phyloP scores from a whole-genome alignment of 345 rosid genomes.

The Salix suchowensis region DNA sequence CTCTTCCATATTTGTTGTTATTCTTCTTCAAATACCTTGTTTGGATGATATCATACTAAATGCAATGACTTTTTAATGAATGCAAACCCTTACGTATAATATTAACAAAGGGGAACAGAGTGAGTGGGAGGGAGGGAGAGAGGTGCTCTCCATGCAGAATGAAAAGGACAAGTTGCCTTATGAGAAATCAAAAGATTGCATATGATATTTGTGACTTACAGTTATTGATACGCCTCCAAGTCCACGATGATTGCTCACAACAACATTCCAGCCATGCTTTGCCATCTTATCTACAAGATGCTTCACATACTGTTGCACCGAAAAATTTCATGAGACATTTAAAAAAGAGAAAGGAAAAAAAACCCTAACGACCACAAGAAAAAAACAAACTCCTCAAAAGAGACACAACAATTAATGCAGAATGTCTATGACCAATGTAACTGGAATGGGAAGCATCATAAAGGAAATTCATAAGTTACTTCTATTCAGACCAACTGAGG shows the following conservation, averaged over 20 bases:
- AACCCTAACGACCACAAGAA: too few species aligned
- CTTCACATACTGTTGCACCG: conserved; percentile 30
- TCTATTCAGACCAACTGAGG: too few species aligned
- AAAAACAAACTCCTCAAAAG: neutral
- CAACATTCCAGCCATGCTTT: conserved; percentile 34
- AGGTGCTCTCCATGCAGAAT: neutral
- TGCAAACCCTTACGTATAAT: neutral
- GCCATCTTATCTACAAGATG: conserved; percentile 33
- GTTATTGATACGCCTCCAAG: conserved; percentile 38
- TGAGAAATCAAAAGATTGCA: neutral
- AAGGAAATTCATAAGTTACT: too few species aligned
- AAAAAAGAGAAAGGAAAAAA: neutral
- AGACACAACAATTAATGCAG: too few species aligned
- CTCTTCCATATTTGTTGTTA: too few species aligned
- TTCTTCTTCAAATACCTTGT: too few species aligned
- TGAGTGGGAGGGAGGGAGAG: neutral
- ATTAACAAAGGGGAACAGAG: neutral
- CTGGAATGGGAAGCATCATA: too few species aligned
- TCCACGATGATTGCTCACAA: conserved; percentile 42
- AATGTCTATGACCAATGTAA: too few species aligned
- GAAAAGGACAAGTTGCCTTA: neutral
- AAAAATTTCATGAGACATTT: neutral
- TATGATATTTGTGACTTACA: conserved; percentile 25
- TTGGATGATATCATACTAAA: neutral
- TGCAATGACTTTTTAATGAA: neutral